Conservation (phyloP, 345 rosid genomes). For the Lepidium africanum region DNA sequence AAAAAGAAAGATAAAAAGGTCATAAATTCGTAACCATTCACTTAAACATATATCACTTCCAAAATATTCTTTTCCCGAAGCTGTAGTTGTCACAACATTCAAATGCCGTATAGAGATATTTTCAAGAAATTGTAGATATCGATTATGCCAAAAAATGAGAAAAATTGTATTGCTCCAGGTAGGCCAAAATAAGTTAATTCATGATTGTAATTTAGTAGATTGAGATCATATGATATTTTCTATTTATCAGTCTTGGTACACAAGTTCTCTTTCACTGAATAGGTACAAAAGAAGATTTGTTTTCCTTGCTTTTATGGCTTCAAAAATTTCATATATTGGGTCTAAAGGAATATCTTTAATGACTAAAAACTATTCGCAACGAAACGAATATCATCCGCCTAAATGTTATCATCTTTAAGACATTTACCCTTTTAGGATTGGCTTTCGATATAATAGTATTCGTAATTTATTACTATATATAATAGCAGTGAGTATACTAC, state of each 20-base stretch:
- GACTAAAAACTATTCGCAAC: not conserved
- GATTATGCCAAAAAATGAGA: too few relatives aligned
- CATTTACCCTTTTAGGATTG: too few relatives aligned
- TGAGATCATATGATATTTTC: too few relatives aligned
- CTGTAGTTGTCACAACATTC: not conserved
- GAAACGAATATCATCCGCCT: not conserved
- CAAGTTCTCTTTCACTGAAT: not conserved
- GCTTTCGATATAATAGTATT: too few relatives aligned
- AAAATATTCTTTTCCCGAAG: not conserved
- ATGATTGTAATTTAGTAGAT: not conserved
- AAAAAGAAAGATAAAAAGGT: too few relatives aligned
- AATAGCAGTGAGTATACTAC: not conserved
- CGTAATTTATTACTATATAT: not conserved
- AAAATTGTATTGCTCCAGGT: not conserved
- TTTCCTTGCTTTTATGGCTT: not conserved
- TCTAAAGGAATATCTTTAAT: not conserved
- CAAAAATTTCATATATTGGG: not conserved
- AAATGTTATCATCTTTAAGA: not conserved
- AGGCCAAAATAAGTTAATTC: not conserved
- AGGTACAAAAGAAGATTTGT: not conserved
- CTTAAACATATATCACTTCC: not conserved
- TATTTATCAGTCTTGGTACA: not conserved
- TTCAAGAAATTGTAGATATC: too few relatives aligned
- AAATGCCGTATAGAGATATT: not conserved
- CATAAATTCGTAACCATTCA: too few relatives aligned